A percentile compares a stretch with the other conserved stretches of the same genome.
Evolutionary conservation across 208 protist genomes (phyloP).

Genomic region (Acanthamoeba lenticulata): DNA sequence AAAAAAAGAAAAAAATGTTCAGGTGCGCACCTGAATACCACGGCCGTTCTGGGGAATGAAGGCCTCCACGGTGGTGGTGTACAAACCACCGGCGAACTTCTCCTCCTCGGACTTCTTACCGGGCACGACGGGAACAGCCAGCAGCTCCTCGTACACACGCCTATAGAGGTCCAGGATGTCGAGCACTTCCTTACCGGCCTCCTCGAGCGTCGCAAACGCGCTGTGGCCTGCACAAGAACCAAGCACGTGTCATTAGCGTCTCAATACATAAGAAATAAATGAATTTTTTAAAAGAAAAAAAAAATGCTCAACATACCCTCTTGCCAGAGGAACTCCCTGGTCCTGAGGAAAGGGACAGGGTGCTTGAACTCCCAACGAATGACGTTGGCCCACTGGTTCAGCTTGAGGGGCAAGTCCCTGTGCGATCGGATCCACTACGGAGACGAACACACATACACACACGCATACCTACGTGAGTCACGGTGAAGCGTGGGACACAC

Average conservation of each 20-base stretch:
- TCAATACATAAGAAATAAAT: no score
- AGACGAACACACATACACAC: background rate
- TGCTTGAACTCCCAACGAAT: conserved; percentile 99
- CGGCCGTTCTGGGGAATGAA: conserved; percentile 97
- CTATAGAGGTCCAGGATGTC: conserved; percentile 96
- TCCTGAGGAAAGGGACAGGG: conserved; percentile 98
- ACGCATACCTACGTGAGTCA: background rate
- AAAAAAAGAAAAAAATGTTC: background rate
- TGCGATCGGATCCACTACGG: conserved; percentile 96
- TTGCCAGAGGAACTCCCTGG: conserved; percentile 99
- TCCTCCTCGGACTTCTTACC: conserved; percentile 98
- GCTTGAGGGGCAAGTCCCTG: conserved; percentile 96
- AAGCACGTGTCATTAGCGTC: no score
- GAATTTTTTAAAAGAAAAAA: no score
- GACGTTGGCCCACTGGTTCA: conserved; percentile 99
- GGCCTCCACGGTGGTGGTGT: conserved; percentile 98
- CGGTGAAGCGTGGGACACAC: no score
- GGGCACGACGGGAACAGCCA: conserved; percentile 97
- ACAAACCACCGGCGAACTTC: conserved; percentile 98
- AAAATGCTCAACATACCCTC: conserved; percentile 91
- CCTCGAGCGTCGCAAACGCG: conserved; percentile 93
- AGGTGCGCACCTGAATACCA: conserved; percentile 92
- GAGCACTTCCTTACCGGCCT: conserved; percentile 94
- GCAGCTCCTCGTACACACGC: conserved; percentile 96
- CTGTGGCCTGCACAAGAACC: conserved; percentile 87